Evolutionary conservation across 768 basidiomycete genomes (phyloP).

Genomic region (Candolleomyces aberdarensis): DNA sequence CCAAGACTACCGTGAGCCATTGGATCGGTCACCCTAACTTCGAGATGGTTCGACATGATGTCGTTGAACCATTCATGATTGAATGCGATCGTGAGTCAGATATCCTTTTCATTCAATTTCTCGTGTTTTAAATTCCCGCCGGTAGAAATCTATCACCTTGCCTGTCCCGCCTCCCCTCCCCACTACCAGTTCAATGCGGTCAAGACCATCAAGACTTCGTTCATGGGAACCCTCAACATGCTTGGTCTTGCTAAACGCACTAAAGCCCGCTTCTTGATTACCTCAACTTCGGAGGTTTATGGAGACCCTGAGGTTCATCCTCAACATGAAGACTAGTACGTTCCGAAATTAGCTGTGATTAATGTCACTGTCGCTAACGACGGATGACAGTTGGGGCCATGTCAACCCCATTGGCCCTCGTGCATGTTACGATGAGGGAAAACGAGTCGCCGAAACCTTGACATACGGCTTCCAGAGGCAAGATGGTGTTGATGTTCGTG

Average conservation of each 20-base stretch:
- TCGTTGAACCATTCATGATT: conserved; percentile 97
- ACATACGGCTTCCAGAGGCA: conserved; percentile 96
- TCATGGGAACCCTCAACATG: conserved; percentile 98
- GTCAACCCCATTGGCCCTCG: conserved; percentile 98
- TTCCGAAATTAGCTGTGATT: conserved; percentile 10
- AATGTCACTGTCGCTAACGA: conserved; percentile 8
- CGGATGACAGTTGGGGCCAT: conserved; percentile 78
- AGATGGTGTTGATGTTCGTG: conserved; percentile 93
- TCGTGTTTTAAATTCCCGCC: conserved; percentile 11
- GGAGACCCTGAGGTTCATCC: conserved; percentile 99
- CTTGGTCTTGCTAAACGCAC: conserved; percentile 96
- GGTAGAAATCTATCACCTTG: conserved; percentile 95
- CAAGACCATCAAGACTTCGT: conserved; percentile 98
- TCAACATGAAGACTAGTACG: conserved; percentile 92
- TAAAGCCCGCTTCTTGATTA: conserved; percentile 95
- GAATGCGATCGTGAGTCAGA: conserved; percentile 87
- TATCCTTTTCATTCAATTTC: conserved; percentile 5
- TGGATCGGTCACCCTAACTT: conserved; percentile 99
- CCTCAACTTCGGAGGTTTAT: conserved; percentile 98
- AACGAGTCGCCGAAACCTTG: conserved; percentile 96
- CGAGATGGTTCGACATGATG: conserved; percentile 95
- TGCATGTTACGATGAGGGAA: conserved; percentile 99
- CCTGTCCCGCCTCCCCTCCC: conserved; percentile 95
- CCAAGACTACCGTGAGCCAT: conserved; percentile 93
- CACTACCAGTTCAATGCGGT: conserved; percentile 98